phyloP scores from a whole-genome alignment of 2,329 filamentous ascomycete species.

The Xylaria hypoxylon region DNA sequence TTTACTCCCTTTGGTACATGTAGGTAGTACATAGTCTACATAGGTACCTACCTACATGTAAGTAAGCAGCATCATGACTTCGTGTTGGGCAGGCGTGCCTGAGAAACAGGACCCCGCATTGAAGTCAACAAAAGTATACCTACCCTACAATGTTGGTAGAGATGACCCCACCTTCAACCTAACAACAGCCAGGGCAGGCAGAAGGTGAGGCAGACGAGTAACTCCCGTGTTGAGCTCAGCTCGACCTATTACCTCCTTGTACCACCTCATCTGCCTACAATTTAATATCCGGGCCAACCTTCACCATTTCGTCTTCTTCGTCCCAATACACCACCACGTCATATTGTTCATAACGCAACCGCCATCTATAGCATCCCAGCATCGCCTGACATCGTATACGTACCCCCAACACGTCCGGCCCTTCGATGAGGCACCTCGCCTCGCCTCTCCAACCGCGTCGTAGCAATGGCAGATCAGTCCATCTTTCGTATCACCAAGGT shows the following conservation, averaged over 20 bases:
- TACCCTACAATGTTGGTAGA: neutral
- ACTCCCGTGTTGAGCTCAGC: slow-evolving; percentile 16
- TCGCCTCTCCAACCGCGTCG: slow-evolving; percentile 23
- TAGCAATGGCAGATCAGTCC: slow-evolving; percentile 81
- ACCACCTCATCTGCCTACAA: neutral
- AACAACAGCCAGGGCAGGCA: slow-evolving; percentile 1
- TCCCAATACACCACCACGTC: neutral
- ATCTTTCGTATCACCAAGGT: slow-evolving; percentile 85
- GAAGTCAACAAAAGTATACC: slow-evolving; percentile 4
- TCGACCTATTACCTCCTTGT: slow-evolving; percentile 11
- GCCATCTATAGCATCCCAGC: neutral
- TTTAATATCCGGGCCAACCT: neutral
- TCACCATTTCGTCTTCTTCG: neutral
- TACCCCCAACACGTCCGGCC: slow-evolving; percentile 11
- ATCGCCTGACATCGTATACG: neutral
- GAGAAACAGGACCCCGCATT: slow-evolving; percentile 18
- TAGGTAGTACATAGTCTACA: too few relatives aligned
- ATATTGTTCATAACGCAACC: neutral
- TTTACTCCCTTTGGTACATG: too few relatives aligned
- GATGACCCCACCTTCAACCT: slow-evolving; percentile 19
- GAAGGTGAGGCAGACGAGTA: slow-evolving; percentile 2
- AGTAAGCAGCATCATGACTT: neutral
- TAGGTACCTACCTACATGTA: neutral
- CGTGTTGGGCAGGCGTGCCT: neutral
- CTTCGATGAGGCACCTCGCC: slow-evolving; percentile 33